Evolutionary conservation across 1,284 basidiomycete genomes (phyloP), one percentile per base, ranked within the genome.

Genomic region (Cutaneotrichosporon daszewskae): DNA sequence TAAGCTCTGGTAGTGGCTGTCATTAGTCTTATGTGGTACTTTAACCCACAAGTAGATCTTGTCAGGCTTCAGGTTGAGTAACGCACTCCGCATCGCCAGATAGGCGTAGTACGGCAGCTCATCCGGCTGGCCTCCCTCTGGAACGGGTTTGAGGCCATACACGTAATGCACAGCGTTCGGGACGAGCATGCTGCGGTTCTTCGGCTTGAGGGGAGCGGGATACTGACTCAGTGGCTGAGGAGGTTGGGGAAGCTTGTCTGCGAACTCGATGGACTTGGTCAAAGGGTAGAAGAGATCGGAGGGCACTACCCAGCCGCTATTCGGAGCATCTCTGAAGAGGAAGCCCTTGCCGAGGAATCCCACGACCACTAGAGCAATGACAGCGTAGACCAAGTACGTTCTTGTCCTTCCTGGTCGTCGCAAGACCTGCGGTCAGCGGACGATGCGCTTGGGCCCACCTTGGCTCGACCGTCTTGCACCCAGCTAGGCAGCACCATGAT

Each of bases 81-180:
- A 23, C n/a, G 69, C 72, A 41, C 68, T 71, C 33, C 71, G 50
- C 36, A 74, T 66, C 1, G 70, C 71, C 25, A 74, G 54, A 52
- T 74, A 74, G 23, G 71, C 70, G 49, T 70, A 73, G 51, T 73
- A 74, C 16, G 71, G 69, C 36, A 73, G 59, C 42, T 68, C 62
- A 31, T 66, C 64, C 18, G 53, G 47, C 9, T 39, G 35, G 26
- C 56, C 45, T 0, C 63, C 67, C 3, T 55, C 49, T 32, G 49
- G 23, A 9, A 62, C 37, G 13, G 61, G 54, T 47, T 69, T 72
- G 25, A 72, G 44, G 1, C 70, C 70, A 44, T 66, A 73, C 4
- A 73, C 64, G 44, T 71, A 72, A 47, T 72, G 72, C 7, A 72
- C 58, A 5, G 59, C 44, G 41, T 72, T 67, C 1, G 70, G 70